These are phyloP conservation scores for Drechslera avenae DNA, from an alignment of 2,329 filamentous ascomycete genomes.

Conservation along the genomic window DNA sequence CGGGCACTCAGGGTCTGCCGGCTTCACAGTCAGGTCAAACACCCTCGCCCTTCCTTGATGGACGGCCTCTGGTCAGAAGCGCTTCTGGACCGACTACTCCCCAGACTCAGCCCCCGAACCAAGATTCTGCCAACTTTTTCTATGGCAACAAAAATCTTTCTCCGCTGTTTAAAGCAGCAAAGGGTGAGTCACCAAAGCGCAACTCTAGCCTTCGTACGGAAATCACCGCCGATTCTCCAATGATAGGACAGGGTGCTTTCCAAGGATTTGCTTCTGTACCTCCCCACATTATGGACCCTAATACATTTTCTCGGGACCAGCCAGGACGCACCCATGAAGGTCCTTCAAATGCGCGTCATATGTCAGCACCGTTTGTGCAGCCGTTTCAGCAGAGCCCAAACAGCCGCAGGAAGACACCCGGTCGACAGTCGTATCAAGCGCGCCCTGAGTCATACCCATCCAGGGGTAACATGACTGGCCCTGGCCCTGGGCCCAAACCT, in stretches of 20 bases:
- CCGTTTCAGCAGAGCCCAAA: slow-evolving; percentile 32
- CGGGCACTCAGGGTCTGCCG: slow-evolving; percentile 27
- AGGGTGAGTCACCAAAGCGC: slow-evolving; percentile 49
- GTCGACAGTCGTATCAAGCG: slow-evolving; percentile 27
- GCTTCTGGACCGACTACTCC: slow-evolving; percentile 44
- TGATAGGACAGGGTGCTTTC: slow-evolving; percentile 28
- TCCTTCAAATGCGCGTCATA: slow-evolving; percentile 25
- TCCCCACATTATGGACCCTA: slow-evolving; percentile 25
- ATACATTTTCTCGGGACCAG: slow-evolving; percentile 23
- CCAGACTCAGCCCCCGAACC: slow-evolving; percentile 31
- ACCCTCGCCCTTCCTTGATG: slow-evolving; percentile 50
- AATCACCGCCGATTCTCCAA: slow-evolving; percentile 43
- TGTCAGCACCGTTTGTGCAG: slow-evolving; percentile 35
- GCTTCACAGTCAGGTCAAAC: slow-evolving; percentile 38
- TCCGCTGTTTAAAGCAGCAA: slow-evolving; percentile 55
- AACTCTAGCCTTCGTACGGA: slow-evolving; percentile 54
- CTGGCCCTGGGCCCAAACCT: slow-evolving; percentile 11
- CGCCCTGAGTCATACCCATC: slow-evolving; percentile 32
- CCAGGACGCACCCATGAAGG: slow-evolving; percentile 21
- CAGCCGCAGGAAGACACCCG: slow-evolving; percentile 31
- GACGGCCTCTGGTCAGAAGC: slow-evolving; percentile 37
- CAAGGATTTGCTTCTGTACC: slow-evolving; percentile 33
- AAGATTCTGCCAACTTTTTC: slow-evolving; percentile 38
- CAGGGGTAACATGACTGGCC: slow-evolving; percentile 18
- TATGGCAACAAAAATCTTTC: slow-evolving; percentile 56